Conservation (phyloP, 305 asterid genomes). For the Nicotiana rustica region DNA sequence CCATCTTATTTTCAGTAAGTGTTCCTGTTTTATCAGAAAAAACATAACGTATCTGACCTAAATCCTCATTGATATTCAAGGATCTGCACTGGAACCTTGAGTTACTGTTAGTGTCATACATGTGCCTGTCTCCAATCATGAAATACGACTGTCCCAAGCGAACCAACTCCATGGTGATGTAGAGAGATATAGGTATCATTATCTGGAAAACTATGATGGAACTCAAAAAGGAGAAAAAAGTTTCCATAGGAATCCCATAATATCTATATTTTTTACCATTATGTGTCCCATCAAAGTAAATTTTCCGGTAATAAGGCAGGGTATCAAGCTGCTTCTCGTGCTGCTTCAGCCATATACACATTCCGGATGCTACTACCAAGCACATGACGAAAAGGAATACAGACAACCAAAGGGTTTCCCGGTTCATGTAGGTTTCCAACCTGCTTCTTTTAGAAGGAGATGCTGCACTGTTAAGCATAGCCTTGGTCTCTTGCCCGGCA, state of each 20-base stretch:
- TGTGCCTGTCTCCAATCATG: conserved; percentile 93
- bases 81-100: conserved; percentile 99
- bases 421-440: conserved; percentile 91
- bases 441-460: conserved; percentile 96
- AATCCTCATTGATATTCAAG: conserved; percentile 95
- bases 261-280: conserved; percentile 65
- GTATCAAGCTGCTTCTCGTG: conserved; percentile 75
- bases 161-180: conserved; percentile 98
- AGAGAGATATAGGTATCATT: conserved; percentile 97
- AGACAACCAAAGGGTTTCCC: conserved; percentile 95
- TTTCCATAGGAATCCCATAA: conserved; percentile 96
- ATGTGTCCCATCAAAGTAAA: conserved; percentile 62
- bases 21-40: conserved; percentile 98
- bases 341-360: conserved; percentile 87
- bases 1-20: conserved; percentile 98
- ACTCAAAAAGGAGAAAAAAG: conserved; percentile 91
- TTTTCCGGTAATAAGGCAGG: conserved; percentile 88
- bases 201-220: conserved; percentile 97
- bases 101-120: conserved; percentile 71
- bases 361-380: conserved; percentile 82
- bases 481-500: conserved; percentile 99
- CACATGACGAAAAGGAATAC: conserved; percentile 88
- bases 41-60: conserved; percentile 94
- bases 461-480: conserved; percentile 93
- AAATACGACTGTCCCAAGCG: conserved; percentile 97